Conservation (phyloP, 768 basidiomycete species). For the Terana coerulea region DNA sequence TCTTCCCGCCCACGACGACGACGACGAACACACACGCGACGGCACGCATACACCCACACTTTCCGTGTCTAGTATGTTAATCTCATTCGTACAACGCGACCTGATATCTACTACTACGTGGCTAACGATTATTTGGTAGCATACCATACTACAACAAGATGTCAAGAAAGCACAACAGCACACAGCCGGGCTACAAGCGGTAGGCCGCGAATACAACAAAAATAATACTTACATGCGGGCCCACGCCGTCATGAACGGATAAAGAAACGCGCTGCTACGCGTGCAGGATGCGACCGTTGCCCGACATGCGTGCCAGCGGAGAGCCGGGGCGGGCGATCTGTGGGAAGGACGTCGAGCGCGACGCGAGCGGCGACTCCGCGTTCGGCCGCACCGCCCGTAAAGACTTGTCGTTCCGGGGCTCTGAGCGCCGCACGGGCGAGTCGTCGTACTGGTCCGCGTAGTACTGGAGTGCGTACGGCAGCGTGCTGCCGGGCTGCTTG, state of each 20-base stretch:
- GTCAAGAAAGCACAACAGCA: neutral
- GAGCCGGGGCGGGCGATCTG: neutral
- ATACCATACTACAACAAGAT: neutral
- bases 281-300: too few relatives aligned
- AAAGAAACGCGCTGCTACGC: neutral
- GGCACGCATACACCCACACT: too few relatives aligned
- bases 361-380: constrained; percentile 1
- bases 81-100: constrained; percentile 1
- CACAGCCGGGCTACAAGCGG: neutral
- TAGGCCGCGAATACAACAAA: neutral
- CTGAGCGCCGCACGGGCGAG: constrained; percentile 47
- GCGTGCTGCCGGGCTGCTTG: constrained; percentile 14
- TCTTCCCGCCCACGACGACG: neutral
- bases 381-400: neutral
- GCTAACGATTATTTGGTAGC: neutral
- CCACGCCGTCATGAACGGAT: neutral
- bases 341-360: constrained; percentile 1
- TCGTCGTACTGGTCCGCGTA: constrained; percentile 38
- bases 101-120: neutral
- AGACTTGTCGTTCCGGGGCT: constrained; percentile 9
- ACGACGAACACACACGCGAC: neutral
- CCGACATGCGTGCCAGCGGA: constrained; percentile 1
- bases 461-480: constrained; percentile 18
- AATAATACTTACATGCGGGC: neutral
- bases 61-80: neutral